These are phyloP conservation scores for Chrysochromulina parva DNA, from an alignment of 78 protist genomes.

Conservation along the genomic window DNA sequence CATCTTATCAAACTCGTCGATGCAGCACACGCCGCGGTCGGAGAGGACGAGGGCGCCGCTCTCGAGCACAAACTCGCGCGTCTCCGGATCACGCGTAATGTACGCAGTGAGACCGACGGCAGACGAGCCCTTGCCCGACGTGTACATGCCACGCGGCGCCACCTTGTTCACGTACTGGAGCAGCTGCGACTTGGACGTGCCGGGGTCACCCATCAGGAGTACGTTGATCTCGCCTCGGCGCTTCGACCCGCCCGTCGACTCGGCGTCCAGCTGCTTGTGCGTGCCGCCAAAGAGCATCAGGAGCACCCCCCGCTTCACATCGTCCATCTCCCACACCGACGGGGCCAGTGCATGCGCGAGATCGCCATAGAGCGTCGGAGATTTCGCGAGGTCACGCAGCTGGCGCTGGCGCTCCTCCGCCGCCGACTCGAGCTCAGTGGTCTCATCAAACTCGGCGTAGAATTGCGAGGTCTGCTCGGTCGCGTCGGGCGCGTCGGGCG, in stretches of 20 bases:
- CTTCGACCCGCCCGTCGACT: neutral
- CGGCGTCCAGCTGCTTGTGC: constrained; percentile 10
- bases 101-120: constrained; percentile 99
- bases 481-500: neutral
- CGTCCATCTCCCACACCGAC: constrained; percentile 92
- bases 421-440: neutral
- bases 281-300: constrained; percentile 96
- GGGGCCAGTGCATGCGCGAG: constrained; percentile 94
- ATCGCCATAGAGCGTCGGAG: constrained; percentile 80
- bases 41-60: constrained; percentile 90
- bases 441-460: neutral
- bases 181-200: constrained; percentile 97
- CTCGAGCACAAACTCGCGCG: constrained; percentile 93
- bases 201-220: constrained; percentile 99
- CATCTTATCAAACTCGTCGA: constrained; percentile 99
- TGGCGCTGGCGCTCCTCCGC: neutral
- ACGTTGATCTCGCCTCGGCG: constrained; percentile 94
- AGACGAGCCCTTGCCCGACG: constrained; percentile 97
- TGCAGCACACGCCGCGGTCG: constrained; percentile 98
- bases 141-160: constrained; percentile 98
- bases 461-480: neutral
- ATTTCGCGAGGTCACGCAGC: neutral
- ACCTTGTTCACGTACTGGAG: constrained; percentile 92
- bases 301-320: constrained; percentile 96
- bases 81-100: constrained; percentile 91